These are phyloP conservation scores for Saccharomycopsis sp. DNA, from an alignment of 805 yeast genomes.

Conservation along the genomic window DNA sequence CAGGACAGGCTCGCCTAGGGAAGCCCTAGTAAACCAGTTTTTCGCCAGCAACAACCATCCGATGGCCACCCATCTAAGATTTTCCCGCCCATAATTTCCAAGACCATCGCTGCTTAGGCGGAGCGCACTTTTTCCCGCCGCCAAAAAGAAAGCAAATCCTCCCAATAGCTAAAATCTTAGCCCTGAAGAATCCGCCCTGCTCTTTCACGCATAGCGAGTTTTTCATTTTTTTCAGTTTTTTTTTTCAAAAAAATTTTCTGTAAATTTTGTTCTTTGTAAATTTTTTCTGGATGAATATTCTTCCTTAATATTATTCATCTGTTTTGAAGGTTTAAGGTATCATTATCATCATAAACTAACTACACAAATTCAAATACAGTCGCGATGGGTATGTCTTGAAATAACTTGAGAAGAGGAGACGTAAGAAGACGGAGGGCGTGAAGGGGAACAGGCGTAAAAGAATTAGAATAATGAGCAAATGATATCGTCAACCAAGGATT, in stretches of 20 bases:
- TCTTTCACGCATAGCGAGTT: not conserved
- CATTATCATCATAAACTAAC: not conserved
- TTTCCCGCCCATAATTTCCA: too few species aligned
- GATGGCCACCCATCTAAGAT: too few species aligned
- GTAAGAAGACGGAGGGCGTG: not conserved
- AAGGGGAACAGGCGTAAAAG: not conserved
- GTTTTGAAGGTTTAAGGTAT: not conserved
- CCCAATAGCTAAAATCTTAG: not conserved
- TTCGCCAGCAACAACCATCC: too few species aligned
- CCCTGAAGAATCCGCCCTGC: not conserved
- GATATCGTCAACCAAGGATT: too few species aligned
- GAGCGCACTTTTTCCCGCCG: not conserved
- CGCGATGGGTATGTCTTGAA: slow-evolving; percentile 1
- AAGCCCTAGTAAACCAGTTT: too few species aligned
- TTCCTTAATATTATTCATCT: slow-evolving; percentile 5
- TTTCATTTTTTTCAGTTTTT: not conserved
- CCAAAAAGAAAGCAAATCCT: not conserved
- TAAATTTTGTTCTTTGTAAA: not conserved
- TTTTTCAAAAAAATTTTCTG: not conserved
- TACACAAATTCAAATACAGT: not conserved
- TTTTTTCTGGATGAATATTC: slow-evolving; percentile 7
- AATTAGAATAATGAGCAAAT: too few species aligned
- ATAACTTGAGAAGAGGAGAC: not conserved
- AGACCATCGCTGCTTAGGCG: not conserved
- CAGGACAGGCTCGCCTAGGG: too few species aligned